Evolutionary conservation across 2,329 filamentous ascomycete species (phyloP), one percentile per base, ranked within the genome.

Genomic region (Ceratocystis variospora): DNA sequence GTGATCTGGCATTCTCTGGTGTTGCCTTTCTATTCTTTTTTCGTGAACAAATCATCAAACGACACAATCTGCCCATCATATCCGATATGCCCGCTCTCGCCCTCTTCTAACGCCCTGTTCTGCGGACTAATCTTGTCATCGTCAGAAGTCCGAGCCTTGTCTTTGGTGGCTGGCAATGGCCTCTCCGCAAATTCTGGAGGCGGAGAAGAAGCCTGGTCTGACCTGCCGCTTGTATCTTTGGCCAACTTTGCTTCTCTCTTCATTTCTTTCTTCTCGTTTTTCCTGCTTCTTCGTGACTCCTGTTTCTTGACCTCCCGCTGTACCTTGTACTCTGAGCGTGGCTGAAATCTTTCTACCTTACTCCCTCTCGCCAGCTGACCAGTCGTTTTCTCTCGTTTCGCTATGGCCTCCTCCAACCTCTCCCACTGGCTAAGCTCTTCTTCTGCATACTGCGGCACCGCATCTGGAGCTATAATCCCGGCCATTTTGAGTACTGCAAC

Each of bases 401-500:
- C 45, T 15, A 76, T 71, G 62, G 57, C 31, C 46, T 70, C 73
- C 0, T 72, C 71, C 5, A 70, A 67, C 22, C 73, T 50, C 4
- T 71, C 65, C 63, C 63, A 62, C 25, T 59, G 45, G 15, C 33
- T 28, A 5, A 45, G 50, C 50, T 48, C 57, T 48, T 28, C 50
- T 6, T 37, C 31, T 22, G 25, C 8, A n/a, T 12, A 25, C n/a
- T 6, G 55, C 17, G 55, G 12, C 2, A 59, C 55, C 2, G 12
- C 22, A 57, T 59, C 55, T 6, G 55, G 55, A 8, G 48, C 55
- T n/a, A 69, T 6, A 57, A 77, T 73, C 3, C 76, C 77, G 1
- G 76, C 76, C 72, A 79, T 75, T 61, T 77, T 75, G 33, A 79
- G 61, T 7, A 78, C 74, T 10, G 75, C 76, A 25, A 72, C 70